Conservation (phyloP, 306 rosid species). For the Erythrophleum fordii region DNA sequence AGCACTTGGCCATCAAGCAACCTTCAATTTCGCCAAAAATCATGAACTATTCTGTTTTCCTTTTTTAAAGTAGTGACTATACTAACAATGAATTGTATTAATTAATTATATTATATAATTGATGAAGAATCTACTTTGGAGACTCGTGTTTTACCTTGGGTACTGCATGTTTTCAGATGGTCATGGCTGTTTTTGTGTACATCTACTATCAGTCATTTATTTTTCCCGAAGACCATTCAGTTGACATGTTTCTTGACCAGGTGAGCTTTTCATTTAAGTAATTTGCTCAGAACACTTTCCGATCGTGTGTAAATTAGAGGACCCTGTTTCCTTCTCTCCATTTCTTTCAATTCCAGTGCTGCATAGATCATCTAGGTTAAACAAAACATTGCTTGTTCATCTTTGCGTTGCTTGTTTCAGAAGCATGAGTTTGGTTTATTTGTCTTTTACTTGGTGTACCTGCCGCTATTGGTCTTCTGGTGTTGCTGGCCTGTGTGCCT, state of each 20-base stretch:
- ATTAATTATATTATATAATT: neutral
- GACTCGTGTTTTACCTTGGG: constrained; percentile 7
- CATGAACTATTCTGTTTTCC: neutral
- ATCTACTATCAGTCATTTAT: constrained; percentile 91
- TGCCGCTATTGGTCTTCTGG: no score
- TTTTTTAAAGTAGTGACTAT: neutral
- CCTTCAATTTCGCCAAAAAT: neutral
- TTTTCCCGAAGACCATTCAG: constrained; percentile 66
- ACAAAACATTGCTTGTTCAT: no score
- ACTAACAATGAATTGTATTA: neutral
- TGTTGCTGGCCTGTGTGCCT: no score
- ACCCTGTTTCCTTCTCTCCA: no score
- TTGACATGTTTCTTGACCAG: constrained; percentile 82
- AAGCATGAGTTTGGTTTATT: no score
- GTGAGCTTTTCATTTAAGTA: constrained; percentile 42
- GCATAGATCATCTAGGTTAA: no score
- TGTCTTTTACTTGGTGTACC: no score
- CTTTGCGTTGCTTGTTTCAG: no score
- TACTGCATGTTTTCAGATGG: constrained; percentile 73
- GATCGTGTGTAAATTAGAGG: neutral
- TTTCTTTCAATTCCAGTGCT: neutral
- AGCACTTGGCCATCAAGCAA: neutral
- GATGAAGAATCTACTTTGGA: neutral
- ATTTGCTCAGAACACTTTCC: constrained; percentile 13
- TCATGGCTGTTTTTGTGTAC: constrained; percentile 96